These are phyloP conservation scores for Protomyces gravidus DNA, from an alignment of 1,139 yeast species.

Conservation along the genomic window DNA sequence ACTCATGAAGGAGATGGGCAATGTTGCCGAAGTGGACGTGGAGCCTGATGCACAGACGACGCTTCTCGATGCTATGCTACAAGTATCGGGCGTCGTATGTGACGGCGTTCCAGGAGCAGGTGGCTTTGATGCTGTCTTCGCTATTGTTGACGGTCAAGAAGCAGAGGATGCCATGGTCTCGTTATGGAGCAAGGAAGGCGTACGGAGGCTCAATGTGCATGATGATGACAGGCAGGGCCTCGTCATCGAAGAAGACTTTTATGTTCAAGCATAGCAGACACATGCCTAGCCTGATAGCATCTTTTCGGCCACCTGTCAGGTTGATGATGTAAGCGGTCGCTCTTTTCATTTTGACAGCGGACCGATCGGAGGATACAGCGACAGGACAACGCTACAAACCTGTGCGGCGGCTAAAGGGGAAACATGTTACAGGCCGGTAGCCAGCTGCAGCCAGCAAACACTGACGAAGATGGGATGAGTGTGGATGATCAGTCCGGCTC, in stretches of 20 bases:
- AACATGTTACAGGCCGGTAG: too few species aligned
- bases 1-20: slow-evolving; percentile 46
- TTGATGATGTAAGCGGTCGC: too few species aligned
- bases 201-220: slow-evolving; percentile 9
- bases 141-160: slow-evolving; percentile 53
- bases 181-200: slow-evolving; percentile 12
- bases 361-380: too few species aligned
- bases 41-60: slow-evolving; percentile 77
- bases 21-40: slow-evolving; percentile 70
- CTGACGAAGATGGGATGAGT: too few species aligned
- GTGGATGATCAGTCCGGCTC: neutral
- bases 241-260: neutral
- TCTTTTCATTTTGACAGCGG: too few species aligned
- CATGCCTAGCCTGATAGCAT: too few species aligned
- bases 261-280: neutral
- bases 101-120: slow-evolving; percentile 99
- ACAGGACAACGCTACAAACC: too few species aligned
- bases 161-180: slow-evolving; percentile 38
- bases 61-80: slow-evolving; percentile 58
- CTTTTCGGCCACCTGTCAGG: too few species aligned
- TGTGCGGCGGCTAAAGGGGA: too few species aligned
- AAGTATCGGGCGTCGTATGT: slow-evolving; percentile 70
- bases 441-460: too few species aligned
- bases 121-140: slow-evolving; percentile 85
- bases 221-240: slow-evolving; percentile 8